Conservation (phyloP, 257 asterid species). For the Capsicum pubescens region DNA sequence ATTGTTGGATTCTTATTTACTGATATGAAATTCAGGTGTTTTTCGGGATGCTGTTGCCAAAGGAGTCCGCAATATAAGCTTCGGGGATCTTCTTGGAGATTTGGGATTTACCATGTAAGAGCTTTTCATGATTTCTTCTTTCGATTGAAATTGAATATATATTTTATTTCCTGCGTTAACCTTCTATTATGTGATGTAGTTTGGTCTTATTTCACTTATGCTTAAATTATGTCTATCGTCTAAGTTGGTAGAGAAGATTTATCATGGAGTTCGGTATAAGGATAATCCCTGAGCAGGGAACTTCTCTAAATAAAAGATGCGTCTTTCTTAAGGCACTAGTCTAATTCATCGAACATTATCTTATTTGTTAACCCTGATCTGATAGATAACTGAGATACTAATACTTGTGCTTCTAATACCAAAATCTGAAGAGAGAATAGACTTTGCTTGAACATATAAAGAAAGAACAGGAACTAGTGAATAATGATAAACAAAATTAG, state of each 20-base stretch:
- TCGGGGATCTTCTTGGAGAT: conserved; percentile 88
- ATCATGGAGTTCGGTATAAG: conserved; percentile 3
- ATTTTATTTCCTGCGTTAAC: not conserved
- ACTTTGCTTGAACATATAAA: not conserved
- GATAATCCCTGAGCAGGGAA: not conserved
- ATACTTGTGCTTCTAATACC: not conserved
- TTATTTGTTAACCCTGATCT: not conserved
- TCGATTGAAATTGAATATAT: not conserved
- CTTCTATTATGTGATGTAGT: conserved; percentile 22
- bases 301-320: not conserved
- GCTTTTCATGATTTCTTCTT: conserved; percentile 17
- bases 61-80: conserved; percentile 87
- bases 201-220: conserved; percentile 4
- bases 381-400: not conserved
- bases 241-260: conserved; percentile 10
- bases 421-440: conserved; percentile 16
- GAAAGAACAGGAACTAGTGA: conserved; percentile 23
- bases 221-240: not conserved
- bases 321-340: not conserved
- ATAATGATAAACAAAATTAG: not conserved
- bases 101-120: conserved; percentile 88
- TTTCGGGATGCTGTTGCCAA: conserved; percentile 80
- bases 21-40: conserved; percentile 61
- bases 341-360: not conserved
- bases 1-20: conserved; percentile 4